A percentile compares a stretch with the other conserved stretches of the same genome.
Evolutionary conservation across 352 stramenopile species (phyloP).

Genomic region (Phytophthora palmivora): DNA sequence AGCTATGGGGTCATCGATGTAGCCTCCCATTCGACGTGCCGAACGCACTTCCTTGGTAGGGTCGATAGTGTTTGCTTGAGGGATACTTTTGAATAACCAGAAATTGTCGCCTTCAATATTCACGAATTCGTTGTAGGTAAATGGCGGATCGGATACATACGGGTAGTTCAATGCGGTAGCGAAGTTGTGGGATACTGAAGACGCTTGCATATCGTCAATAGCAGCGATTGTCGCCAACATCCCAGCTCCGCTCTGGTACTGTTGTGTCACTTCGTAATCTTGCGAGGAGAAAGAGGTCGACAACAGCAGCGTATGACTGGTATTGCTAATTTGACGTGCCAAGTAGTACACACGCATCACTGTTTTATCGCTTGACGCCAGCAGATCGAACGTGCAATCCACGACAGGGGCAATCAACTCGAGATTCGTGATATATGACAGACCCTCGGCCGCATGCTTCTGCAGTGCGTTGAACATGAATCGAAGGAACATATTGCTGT

Average conservation of each 20-base stretch:
- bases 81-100: constrained; percentile 13
- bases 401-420: constrained; percentile 28
- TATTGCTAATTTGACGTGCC: constrained; percentile 11
- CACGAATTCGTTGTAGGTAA: constrained; percentile 16
- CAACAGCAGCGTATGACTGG: constrained; percentile 24
- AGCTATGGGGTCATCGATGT: constrained; percentile 30
- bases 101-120: constrained; percentile 17
- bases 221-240: constrained; percentile 25
- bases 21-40: constrained; percentile 34
- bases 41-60: constrained; percentile 28
- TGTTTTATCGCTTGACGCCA: constrained; percentile 22
- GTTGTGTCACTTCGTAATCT: constrained; percentile 25
- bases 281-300: constrained; percentile 26
- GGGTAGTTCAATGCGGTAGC: constrained; percentile 30
- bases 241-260: constrained; percentile 22
- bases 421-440: constrained; percentile 28
- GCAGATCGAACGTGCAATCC: constrained; percentile 30
- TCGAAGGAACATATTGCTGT: constrained; percentile 32
- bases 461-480: constrained; percentile 29
- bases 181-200: constrained; percentile 22
- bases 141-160: constrained; percentile 20
- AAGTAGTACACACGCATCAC: constrained; percentile 32
- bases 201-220: constrained; percentile 29
- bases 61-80: constrained; percentile 5
- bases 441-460: constrained; percentile 28